These are phyloP conservation scores for Rhizoclosmatium sp. DNA, from an alignment of 192 early-diverging fungal genomes.

Conservation along the genomic window DNA sequence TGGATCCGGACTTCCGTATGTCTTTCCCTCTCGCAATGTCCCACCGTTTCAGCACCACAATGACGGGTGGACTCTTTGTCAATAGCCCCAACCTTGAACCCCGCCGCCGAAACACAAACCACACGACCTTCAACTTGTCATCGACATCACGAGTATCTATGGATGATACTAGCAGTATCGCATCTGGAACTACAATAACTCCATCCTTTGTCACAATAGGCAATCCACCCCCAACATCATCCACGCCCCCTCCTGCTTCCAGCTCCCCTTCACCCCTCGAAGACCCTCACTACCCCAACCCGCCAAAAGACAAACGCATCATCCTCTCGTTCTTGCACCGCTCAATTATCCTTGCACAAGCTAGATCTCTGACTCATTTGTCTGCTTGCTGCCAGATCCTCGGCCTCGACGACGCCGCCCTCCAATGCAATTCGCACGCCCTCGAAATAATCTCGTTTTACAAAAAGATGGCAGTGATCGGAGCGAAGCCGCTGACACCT, in stretches of 20 bases:
- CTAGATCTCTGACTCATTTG: constrained; percentile 58
- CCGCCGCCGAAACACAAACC: too few species aligned
- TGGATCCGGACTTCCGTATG: constrained; percentile 44
- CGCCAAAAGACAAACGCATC: constrained; percentile 24
- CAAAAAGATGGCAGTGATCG: not conserved
- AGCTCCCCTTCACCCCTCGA: not conserved
- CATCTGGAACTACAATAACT: not conserved
- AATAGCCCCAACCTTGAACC: not conserved
- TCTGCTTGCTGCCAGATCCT: constrained; percentile 53
- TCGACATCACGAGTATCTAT: too few species aligned
- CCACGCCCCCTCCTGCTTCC: constrained; percentile 6
- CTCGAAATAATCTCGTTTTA: constrained; percentile 32
- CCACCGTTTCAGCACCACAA: constrained; percentile 30
- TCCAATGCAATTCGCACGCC: constrained; percentile 43
- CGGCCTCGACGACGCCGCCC: constrained; percentile 52
- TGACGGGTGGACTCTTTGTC: constrained; percentile 1
- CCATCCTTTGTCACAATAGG: too few species aligned
- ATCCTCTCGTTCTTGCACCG: constrained; percentile 61
- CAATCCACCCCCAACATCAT: not conserved
- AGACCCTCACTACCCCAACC: constrained; percentile 21
- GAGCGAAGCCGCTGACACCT: not conserved
- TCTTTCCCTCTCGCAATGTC: constrained; percentile 31
- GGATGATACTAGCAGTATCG: not conserved
- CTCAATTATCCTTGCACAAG: constrained; percentile 55
- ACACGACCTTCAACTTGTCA: too few species aligned